Percentiles rank a stretch among this genome's conserved stretches.
Evolutionary conservation across 768 basidiomycete species (phyloP).

Genomic region (Lenzites betulinus): DNA sequence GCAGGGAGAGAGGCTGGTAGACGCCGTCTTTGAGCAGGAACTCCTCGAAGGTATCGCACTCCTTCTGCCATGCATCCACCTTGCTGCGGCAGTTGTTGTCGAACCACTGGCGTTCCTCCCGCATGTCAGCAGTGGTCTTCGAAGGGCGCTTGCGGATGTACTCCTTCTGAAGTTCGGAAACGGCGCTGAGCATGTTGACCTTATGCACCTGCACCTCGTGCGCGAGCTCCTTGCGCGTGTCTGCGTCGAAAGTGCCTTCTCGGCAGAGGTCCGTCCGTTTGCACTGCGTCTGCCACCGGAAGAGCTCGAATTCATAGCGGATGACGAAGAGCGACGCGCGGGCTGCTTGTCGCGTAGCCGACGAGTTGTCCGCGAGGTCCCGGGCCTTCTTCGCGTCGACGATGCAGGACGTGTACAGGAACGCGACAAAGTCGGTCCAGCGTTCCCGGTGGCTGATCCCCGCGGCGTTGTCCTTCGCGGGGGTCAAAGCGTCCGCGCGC

Average conservation of each 20-base stretch:
- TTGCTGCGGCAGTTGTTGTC: conserved; percentile 27
- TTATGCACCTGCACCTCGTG: conserved; percentile 14
- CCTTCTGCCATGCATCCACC: conserved; percentile 23
- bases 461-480: neutral
- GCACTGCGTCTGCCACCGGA: conserved; percentile 26
- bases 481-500: conserved; percentile 23
- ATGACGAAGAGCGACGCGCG: conserved; percentile 23
- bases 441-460: conserved; percentile 12
- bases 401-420: conserved; percentile 31
- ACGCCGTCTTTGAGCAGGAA: conserved; percentile 20
- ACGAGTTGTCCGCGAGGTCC: conserved; percentile 26
- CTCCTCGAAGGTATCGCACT: conserved; percentile 24
- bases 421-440: conserved; percentile 28
- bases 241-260: neutral
- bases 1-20: conserved; percentile 29
- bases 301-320: conserved; percentile 31
- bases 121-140: conserved; percentile 13
- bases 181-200: neutral
- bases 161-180: neutral
- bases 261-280: conserved; percentile 10
- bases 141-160: conserved; percentile 31
- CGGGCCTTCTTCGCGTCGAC: conserved; percentile 30
- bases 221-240: conserved; percentile 10
- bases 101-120: conserved; percentile 30
- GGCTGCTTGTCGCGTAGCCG: conserved; percentile 33